These are phyloP conservation scores for Phialemonium atrogriseum DNA, from an alignment of 2,329 filamentous ascomycete genomes.

Conservation along the genomic window DNA sequence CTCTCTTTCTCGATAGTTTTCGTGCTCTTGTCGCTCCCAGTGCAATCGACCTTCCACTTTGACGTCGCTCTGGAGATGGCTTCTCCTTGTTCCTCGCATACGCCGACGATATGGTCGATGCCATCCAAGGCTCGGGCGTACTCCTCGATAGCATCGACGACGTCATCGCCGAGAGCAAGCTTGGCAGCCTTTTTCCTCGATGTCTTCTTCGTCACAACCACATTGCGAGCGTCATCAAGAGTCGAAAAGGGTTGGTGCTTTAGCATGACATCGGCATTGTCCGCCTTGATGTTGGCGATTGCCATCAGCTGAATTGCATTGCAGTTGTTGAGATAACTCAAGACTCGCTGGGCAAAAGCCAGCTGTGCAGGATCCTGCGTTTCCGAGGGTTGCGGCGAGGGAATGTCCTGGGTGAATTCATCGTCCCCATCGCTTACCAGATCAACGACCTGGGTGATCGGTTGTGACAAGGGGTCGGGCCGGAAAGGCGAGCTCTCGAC, in stretches of 20 bases:
- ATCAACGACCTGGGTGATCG: slow-evolving; percentile 8
- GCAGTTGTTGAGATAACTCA: slow-evolving; percentile 79
- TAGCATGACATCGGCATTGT: slow-evolving; percentile 61
- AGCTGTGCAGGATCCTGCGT: too few species aligned
- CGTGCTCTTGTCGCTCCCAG: slow-evolving; percentile 29
- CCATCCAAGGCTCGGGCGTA: slow-evolving; percentile 76
- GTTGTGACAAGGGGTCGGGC: background rate
- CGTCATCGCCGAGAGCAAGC: slow-evolving; percentile 42
- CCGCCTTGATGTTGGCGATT: slow-evolving; percentile 66
- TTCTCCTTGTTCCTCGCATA: slow-evolving; percentile 66
- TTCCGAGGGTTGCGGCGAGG: background rate
- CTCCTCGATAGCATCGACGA: slow-evolving; percentile 48
- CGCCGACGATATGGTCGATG: slow-evolving; percentile 71
- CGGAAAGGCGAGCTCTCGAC: background rate
- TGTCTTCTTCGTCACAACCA: slow-evolving; percentile 47
- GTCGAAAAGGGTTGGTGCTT: slow-evolving; percentile 65
- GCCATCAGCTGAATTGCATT: slow-evolving; percentile 69
- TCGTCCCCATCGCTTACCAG: slow-evolving; percentile 29
- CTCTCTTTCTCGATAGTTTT: slow-evolving; percentile 24
- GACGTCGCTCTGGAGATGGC: slow-evolving; percentile 37
- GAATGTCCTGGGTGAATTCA: slow-evolving; percentile 4
- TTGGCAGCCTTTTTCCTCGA: slow-evolving; percentile 36
- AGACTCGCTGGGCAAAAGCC: slow-evolving; percentile 44
- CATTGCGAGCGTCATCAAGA: slow-evolving; percentile 56
- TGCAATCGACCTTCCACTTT: slow-evolving; percentile 39